Percentiles rank a stretch among this genome's conserved stretches.
Evolutionary conservation across 2,329 filamentous ascomycete genomes (phyloP).

Genomic region (Stachybotrys echinatus): DNA sequence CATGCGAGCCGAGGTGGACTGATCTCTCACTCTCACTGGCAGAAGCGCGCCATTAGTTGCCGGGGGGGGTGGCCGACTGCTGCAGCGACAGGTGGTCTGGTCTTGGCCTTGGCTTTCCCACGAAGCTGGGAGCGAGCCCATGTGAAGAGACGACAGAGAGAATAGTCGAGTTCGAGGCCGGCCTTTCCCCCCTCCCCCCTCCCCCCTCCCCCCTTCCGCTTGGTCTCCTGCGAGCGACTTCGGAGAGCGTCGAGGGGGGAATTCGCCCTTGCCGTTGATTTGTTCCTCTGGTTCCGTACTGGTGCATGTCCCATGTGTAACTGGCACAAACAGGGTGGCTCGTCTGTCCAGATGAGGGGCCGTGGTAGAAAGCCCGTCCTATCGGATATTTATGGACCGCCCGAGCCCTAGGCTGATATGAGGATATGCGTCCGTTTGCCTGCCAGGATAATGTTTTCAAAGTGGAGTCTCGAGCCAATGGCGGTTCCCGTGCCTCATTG

Average conservation of each 20-base stretch:
- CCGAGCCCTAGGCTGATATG: neutral
- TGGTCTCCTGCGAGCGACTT: neutral
- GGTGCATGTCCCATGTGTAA: no score
- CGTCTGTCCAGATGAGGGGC: neutral
- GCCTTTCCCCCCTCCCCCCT: no score
- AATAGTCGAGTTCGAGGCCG: no score
- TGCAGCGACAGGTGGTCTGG: no score
- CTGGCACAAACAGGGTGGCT: neutral
- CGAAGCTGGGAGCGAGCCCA: no score
- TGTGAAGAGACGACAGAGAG: no score
- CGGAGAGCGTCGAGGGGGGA: neutral
- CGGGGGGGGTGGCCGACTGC: no score
- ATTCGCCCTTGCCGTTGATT: neutral
- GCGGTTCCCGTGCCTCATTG: neutral
- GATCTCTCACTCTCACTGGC: neutral
- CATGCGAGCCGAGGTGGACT: neutral
- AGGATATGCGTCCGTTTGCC: neutral
- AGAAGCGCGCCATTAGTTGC: no score
- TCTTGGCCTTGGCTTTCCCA: no score
- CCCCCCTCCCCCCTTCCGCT: no score
- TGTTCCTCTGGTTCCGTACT: no score
- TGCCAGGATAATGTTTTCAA: no score
- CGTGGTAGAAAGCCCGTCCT: neutral
- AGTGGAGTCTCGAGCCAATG: neutral
- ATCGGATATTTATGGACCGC: neutral